Percentiles rank a stretch among this genome's conserved stretches.
Evolutionary conservation across 2,329 filamentous ascomycete genomes (phyloP).

Genomic region (Alternaria sp.): DNA sequence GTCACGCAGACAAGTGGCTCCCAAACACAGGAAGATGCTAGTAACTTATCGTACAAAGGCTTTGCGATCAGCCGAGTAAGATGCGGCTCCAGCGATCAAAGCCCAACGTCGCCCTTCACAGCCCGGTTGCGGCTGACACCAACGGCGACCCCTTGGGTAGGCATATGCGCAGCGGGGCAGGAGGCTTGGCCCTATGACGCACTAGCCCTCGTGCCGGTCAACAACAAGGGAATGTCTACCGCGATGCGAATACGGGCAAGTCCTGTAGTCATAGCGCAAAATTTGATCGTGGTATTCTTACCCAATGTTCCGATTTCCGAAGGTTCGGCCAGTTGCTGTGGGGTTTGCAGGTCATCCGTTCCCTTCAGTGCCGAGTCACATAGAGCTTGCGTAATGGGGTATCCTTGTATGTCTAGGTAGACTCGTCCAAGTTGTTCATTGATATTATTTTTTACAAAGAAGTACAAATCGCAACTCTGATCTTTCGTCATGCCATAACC

Average conservation of each 20-base stretch:
- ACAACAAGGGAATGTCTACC: background rate
- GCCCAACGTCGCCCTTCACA: constrained; percentile 31
- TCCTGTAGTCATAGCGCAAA: background rate
- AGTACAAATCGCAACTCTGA: constrained; percentile 9
- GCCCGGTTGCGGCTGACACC: constrained; percentile 34
- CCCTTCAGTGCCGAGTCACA: background rate
- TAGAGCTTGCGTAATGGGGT: background rate
- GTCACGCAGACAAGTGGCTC: constrained; percentile 8
- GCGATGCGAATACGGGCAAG: constrained; percentile 1
- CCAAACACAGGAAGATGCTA: constrained; percentile 5
- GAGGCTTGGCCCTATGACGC: constrained; percentile 33
- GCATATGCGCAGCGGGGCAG: constrained; percentile 22
- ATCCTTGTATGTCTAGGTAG: background rate
- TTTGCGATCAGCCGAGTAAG: background rate
- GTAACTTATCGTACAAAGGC: background rate
- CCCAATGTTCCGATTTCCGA: background rate
- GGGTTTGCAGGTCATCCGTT: background rate
- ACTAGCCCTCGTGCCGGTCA: constrained; percentile 2
- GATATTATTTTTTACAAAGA: constrained; percentile 21
- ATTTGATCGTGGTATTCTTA: constrained; percentile 1
- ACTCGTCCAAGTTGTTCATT: constrained; percentile 18
- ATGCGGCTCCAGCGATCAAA: constrained; percentile 15
- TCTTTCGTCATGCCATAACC: constrained; percentile 16
- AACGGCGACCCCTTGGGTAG: constrained; percentile 5
- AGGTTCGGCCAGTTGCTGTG: background rate